phyloP scores from a whole-genome alignment of 139 green algal species.

The Auxenochlorella pyrenoidosa region DNA sequence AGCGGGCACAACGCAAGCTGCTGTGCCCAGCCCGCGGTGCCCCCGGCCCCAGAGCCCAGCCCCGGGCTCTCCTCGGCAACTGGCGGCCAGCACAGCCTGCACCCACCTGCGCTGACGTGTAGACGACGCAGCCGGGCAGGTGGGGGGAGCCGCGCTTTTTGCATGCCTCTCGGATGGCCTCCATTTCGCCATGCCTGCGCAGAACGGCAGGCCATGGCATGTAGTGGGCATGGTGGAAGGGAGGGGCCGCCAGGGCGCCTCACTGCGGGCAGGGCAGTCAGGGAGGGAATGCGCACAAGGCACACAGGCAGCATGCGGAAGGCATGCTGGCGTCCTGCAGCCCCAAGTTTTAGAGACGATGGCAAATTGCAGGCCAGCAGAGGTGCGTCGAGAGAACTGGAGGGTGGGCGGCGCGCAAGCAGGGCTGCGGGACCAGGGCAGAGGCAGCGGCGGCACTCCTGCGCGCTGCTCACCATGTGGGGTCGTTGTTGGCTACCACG shows the following conservation, averaged over 20 bases:
- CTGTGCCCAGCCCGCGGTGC: not conserved
- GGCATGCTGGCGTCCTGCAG: no score
- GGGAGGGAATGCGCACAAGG: no score
- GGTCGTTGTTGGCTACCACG: conserved; percentile 53
- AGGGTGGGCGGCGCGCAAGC: no score
- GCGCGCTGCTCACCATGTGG: conserved; percentile 48
- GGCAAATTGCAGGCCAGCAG: no score
- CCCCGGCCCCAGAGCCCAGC: no score
- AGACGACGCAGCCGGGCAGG: conserved; percentile 36
- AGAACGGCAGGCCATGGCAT: not conserved
- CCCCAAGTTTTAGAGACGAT: no score
- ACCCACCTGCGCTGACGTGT: conserved; percentile 32
- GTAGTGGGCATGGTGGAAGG: no score
- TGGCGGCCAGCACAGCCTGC: not conserved
- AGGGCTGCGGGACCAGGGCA: not conserved
- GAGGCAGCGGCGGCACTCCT: not conserved
- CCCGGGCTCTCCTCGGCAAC: not conserved
- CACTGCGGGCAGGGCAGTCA: no score
- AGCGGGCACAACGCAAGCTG: no score
- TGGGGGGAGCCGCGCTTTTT: conserved; percentile 20
- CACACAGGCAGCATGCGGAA: no score
- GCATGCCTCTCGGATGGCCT: conserved; percentile 37
- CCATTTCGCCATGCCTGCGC: conserved; percentile 39
- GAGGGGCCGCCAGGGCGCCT: no score
- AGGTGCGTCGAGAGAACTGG: no score